These are phyloP conservation scores for Vitis vinifera DNA, from an alignment of 164 flowering plant species.

Conservation along the genomic window DNA sequence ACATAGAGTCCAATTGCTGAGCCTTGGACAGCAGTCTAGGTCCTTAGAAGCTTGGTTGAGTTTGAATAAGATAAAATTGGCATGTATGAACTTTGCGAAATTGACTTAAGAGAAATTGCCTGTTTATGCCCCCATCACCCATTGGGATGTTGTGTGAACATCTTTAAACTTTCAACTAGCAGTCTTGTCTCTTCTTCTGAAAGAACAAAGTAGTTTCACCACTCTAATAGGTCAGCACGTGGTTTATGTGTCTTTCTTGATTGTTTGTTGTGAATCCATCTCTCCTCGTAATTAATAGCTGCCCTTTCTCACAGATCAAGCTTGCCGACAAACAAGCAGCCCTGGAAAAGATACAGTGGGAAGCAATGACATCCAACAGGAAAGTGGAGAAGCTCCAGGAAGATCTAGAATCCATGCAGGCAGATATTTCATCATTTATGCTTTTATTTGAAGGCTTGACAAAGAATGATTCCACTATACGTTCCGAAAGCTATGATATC, in stretches of 20 bases:
- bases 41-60: too few relatives aligned
- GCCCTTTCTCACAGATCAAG: constrained; percentile 52
- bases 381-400: constrained; percentile 68
- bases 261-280: not conserved
- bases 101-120: too few relatives aligned
- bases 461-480: constrained; percentile 20
- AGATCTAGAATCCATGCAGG: constrained; percentile 51
- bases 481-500: constrained; percentile 45
- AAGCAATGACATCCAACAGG: constrained; percentile 62
- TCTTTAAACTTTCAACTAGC: too few relatives aligned
- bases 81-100: too few relatives aligned
- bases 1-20: too few relatives aligned
- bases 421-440: constrained; percentile 57
- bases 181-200: too few relatives aligned
- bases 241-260: not conserved
- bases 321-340: constrained; percentile 95
- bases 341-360: constrained; percentile 84
- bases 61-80: too few relatives aligned
- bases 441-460: constrained; percentile 49
- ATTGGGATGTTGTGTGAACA: too few relatives aligned
- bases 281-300: not conserved
- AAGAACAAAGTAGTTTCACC: too few relatives aligned
- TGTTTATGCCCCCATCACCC: too few relatives aligned
- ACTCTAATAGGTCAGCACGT: too few relatives aligned
- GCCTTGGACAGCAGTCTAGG: too few relatives aligned